Percentiles rank a stretch among this genome's conserved stretches.
Evolutionary conservation across 768 basidiomycete species (phyloP).

Genomic region (Terana coerulea): DNA sequence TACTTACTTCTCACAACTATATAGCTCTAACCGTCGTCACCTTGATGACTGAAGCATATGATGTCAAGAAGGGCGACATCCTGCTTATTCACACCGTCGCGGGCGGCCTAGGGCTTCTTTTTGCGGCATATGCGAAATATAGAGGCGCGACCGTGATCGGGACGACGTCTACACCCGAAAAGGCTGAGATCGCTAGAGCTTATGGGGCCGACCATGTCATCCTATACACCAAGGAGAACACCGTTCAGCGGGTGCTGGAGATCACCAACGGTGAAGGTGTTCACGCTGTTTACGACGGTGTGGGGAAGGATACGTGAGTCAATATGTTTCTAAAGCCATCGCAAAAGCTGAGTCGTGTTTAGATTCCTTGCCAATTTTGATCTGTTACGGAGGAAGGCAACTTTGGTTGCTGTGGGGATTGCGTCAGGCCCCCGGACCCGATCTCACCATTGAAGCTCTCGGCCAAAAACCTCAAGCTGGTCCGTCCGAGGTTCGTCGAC

Average conservation of each 20-base stretch:
- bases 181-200: slow-evolving; percentile 73
- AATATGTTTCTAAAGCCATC: slow-evolving; percentile 4
- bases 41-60: slow-evolving; percentile 82
- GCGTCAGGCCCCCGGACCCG: slow-evolving; percentile 80
- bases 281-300: slow-evolving; percentile 88
- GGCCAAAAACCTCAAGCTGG: slow-evolving; percentile 75
- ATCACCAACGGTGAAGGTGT: slow-evolving; percentile 79
- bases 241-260: slow-evolving; percentile 67
- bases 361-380: slow-evolving; percentile 82
- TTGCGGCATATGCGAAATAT: slow-evolving; percentile 64
- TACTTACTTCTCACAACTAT: background rate
- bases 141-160: slow-evolving; percentile 90
- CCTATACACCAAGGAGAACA: slow-evolving; percentile 71
- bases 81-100: slow-evolving; percentile 90
- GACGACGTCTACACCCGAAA: slow-evolving; percentile 82
- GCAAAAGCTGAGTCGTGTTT: background rate
- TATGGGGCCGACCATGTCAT: slow-evolving; percentile 89
- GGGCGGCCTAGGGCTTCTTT: slow-evolving; percentile 76
- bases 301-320: slow-evolving; percentile 92
- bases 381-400: slow-evolving; percentile 77
- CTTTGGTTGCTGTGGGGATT: slow-evolving; percentile 84
- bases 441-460: slow-evolving; percentile 69
- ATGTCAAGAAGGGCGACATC: slow-evolving; percentile 73
- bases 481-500: slow-evolving; percentile 31
- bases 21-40: slow-evolving; percentile 64